Evolutionary conservation across 1,284 basidiomycete species (phyloP), one percentile per base, ranked within the genome.

Genomic region (Sporisorium exsertum): DNA sequence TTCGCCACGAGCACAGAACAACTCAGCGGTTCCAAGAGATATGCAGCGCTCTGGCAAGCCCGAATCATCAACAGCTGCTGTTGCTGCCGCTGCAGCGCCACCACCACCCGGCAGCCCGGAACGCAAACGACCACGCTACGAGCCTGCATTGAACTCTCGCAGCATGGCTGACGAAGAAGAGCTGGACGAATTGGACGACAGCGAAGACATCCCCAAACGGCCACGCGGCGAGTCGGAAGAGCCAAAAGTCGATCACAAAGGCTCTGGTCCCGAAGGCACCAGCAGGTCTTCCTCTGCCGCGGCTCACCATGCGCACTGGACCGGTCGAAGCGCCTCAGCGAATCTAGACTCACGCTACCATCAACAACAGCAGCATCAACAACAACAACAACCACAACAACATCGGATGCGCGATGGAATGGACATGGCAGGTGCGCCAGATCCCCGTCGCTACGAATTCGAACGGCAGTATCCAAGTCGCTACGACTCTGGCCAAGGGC

Each of bases 61-160:
- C 16, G 56, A 66, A 32, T 33, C 56, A 37, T 58, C 56, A 32
- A 8, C 45, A 16, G 37, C 50, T 15, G 29, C 54, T 7, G 35
- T 12, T 7, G 37, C 46, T 15, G 29, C 54, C 12, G 46, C 20
- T 8, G 32, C 53, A 13, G 24, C 32, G n/a, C 50, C 43, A 10
- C 65, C 49, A 63, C n/a, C 43, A 16, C 58, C 60, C 13, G 43
- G 15, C 13, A 72, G 73, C 60, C 68, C 68, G 0, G 58, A 68
- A 32, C 73, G 69, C 52, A 76, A 76, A 54, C 52, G 73, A 20
- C 73, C 63, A 5, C 61, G 73, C 5, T 76, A 63, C 51, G 65
- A 71, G 24, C 51, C 58, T 26, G 54, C 50, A 18, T 45, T 65
- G 45, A 29, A 45, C 29, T 32, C 47, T 5, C 62, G 50, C 45